Evolutionary conservation across 208 protist species (phyloP).

Genomic region (Leishmania gerbilli): DNA sequence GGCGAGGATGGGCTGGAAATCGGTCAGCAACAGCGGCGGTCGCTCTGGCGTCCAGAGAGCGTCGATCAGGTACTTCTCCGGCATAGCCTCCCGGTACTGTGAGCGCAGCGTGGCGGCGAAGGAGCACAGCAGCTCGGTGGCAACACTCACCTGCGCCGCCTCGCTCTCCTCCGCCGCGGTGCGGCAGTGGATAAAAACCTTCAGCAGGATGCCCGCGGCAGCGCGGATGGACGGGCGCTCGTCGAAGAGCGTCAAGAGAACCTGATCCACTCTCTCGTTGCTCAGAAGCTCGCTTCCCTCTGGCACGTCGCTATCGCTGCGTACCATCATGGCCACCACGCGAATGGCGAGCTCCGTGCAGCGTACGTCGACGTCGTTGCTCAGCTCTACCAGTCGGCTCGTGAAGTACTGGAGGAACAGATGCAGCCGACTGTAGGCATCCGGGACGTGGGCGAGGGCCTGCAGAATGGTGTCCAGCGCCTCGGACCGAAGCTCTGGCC

Average conservation of each 20-base stretch:
- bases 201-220: constrained; percentile 82
- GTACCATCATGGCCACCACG: constrained; percentile 76
- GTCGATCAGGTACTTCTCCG: constrained; percentile 88
- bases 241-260: constrained; percentile 82
- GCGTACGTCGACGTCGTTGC: constrained; percentile 75
- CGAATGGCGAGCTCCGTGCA: constrained; percentile 88
- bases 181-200: constrained; percentile 85
- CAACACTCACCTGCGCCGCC: constrained; percentile 45
- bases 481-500: constrained; percentile 76
- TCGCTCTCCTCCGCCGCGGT: constrained; percentile 56
- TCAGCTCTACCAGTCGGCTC: constrained; percentile 84
- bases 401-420: constrained; percentile 88
- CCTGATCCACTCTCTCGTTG: constrained; percentile 82
- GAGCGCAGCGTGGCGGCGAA: constrained; percentile 75
- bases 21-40: constrained; percentile 57
- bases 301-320: constrained; percentile 52
- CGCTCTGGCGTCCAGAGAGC: constrained; percentile 76
- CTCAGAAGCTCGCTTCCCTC: constrained; percentile 72
- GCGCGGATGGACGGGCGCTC: constrained; percentile 85
- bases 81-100: constrained; percentile 75
- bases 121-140: constrained; percentile 71
- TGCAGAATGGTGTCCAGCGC: constrained; percentile 79
- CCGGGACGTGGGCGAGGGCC: constrained; percentile 52
- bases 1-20: constrained; percentile 59
- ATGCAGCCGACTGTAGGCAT: constrained; percentile 73